Evolutionary conservation across 202 grass and related monocot species (phyloP).

Genomic region (Hordeum pubiflorum): DNA sequence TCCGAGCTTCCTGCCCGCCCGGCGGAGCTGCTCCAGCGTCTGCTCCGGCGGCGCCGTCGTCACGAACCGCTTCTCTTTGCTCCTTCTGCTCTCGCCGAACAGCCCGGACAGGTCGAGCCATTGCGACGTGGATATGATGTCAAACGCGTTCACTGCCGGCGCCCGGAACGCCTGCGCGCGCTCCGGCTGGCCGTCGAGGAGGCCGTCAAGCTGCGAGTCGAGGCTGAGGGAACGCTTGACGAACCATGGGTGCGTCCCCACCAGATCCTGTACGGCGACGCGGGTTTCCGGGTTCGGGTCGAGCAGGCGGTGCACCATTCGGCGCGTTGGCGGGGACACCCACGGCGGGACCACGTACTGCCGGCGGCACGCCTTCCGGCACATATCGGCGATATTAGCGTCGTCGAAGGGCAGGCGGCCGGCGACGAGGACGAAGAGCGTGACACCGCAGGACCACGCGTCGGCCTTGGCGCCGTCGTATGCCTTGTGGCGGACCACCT

Average conservation of each 20-base stretch:
- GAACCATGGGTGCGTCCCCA: slow-evolving; percentile 47
- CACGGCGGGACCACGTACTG: too few relatives aligned
- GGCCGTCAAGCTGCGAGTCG: slow-evolving; percentile 54
- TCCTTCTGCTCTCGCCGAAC: neutral
- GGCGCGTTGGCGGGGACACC: too few relatives aligned
- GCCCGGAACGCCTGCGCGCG: slow-evolving; percentile 10
- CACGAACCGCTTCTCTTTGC: slow-evolving; percentile 41
- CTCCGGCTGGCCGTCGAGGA: slow-evolving; percentile 16
- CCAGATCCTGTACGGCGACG: slow-evolving; percentile 32
- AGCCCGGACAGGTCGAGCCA: slow-evolving; percentile 14
- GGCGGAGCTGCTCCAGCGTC: slow-evolving; percentile 40
- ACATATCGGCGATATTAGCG: too few relatives aligned
- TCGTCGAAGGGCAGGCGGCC: too few relatives aligned
- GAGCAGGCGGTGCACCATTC: slow-evolving; percentile 27
- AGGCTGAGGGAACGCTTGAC: slow-evolving; percentile 59
- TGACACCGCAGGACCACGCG: too few relatives aligned
- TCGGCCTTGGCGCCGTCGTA: too few relatives aligned
- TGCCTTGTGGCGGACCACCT: too few relatives aligned
- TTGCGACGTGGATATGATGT: slow-evolving; percentile 65
- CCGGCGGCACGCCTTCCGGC: too few relatives aligned
- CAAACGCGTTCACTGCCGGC: slow-evolving; percentile 58
- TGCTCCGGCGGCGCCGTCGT: slow-evolving; percentile 38
- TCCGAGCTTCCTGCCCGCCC: slow-evolving; percentile 44
- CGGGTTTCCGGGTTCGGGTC: slow-evolving; percentile 62
- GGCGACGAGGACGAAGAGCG: too few relatives aligned